A percentile compares a stretch with the other conserved stretches of the same genome.
phyloP scores from a whole-genome alignment of 192 early-diverging fungal species.

The Coemansia asiatica region DNA sequence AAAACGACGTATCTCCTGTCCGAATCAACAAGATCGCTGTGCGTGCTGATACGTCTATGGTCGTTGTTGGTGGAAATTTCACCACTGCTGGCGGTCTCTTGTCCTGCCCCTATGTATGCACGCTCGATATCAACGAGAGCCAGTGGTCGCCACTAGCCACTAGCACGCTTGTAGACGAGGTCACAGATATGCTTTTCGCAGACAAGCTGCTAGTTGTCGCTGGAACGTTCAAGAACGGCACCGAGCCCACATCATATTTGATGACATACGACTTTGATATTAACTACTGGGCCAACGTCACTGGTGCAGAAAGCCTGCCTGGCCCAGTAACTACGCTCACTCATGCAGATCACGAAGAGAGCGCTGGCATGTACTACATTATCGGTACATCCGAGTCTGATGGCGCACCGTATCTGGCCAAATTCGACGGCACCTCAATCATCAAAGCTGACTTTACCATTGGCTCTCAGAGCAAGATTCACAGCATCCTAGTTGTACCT shows the following conservation, averaged over 20 bases:
- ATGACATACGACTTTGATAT: constrained; percentile 56
- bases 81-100: constrained; percentile 39
- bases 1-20: constrained; percentile 16
- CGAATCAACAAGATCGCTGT: constrained; percentile 49
- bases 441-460: constrained; percentile 29
- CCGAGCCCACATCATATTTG: constrained; percentile 41
- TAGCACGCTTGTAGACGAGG: constrained; percentile 35
- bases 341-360: constrained; percentile 27
- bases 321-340: constrained; percentile 58
- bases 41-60: constrained; percentile 46
- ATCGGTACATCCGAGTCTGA: constrained; percentile 17
- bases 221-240: constrained; percentile 59
- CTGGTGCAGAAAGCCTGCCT: constrained; percentile 43
- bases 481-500: constrained; percentile 32
- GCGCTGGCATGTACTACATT: constrained; percentile 32
- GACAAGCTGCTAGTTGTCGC: constrained; percentile 53
- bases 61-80: constrained; percentile 56
- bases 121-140: constrained; percentile 47
- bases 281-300: constrained; percentile 51
- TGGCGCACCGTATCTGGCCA: constrained; percentile 55
- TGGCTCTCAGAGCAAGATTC: constrained; percentile 29
- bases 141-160: constrained; percentile 54
- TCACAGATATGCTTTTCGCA: constrained; percentile 47
- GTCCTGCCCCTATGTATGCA: constrained; percentile 49
- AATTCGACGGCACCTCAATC: constrained; percentile 56